A percentile compares a stretch with the other conserved stretches of the same genome.
phyloP scores from a whole-genome alignment of 768 basidiomycete genomes.

The Arthromyces matolae region DNA sequence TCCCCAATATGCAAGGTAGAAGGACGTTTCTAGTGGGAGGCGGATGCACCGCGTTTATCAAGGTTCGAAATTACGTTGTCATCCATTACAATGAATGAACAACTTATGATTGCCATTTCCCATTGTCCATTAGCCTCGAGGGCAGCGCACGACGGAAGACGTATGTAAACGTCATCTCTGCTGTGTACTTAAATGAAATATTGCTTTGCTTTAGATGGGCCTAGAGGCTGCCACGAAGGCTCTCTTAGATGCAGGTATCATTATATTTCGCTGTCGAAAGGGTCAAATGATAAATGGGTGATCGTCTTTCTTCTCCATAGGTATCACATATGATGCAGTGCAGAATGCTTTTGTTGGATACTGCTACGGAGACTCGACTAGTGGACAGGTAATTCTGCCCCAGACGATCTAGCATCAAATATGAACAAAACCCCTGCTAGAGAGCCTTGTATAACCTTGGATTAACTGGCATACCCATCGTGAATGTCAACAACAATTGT shows the following conservation, averaged over 20 bases:
- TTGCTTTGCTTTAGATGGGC: conserved; percentile 67
- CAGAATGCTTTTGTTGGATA: conserved; percentile 75
- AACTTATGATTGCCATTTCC: background rate
- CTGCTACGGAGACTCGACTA: conserved; percentile 77
- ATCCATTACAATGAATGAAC: background rate
- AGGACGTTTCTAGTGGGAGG: conserved; percentile 66
- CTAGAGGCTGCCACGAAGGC: conserved; percentile 86
- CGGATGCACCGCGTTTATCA: conserved; percentile 76
- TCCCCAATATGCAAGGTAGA: conserved; percentile 37
- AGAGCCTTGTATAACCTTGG: conserved; percentile 80
- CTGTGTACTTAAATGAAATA: background rate
- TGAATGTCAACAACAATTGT: conserved; percentile 88
- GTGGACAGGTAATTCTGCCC: conserved; percentile 54
- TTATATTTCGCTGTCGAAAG: background rate
- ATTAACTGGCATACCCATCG: conserved; percentile 78
- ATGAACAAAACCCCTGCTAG: conserved; percentile 29
- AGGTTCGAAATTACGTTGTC: conserved; percentile 40
- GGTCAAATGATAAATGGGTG: no score
- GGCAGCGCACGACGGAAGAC: conserved; percentile 64
- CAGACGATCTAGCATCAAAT: background rate
- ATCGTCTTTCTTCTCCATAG: no score
- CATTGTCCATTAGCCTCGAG: conserved; percentile 67
- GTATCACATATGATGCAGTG: conserved; percentile 77
- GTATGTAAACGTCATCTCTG: conserved; percentile 34
- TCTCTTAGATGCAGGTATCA: conserved; percentile 66